Evolutionary conservation across 306 rosid species (phyloP), one percentile per base, ranked within the genome.

Genomic region (Citrullus mucosospermus): DNA sequence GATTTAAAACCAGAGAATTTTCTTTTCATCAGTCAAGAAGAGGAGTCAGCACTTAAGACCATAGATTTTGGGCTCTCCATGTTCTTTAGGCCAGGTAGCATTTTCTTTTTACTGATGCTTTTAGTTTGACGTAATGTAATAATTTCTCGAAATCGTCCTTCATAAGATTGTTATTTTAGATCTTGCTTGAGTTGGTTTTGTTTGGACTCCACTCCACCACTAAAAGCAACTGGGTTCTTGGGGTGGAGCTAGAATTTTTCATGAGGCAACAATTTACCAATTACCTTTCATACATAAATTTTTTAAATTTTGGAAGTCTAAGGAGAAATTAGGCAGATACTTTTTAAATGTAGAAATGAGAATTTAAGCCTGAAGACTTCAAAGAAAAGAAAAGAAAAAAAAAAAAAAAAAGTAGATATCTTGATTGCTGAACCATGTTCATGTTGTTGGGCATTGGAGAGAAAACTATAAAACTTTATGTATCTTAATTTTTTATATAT

Each of bases 1-100:
- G 98, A 94, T 57, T 87, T 94, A 88, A 94, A 95, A 86, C 97
- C 97, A 0, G 99, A 95, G 83, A 95, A 95, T 84, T 92, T 95
- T 75, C 88, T 95, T 8, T 95, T 95, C 82, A 78, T 88, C 59
- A 67, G 43, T 67, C 88, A 88, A 6, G 88, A 92, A 56, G 99
- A 95, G 82, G 99, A 95, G 3, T 85, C 97, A 0, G 81, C 90
- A 0, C 92, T 95, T 43, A 95, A 92, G 81, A 88, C 97, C 0
- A 95, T 92, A n/a, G 99, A 95, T 84, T 95, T 95, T 80, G 99
- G 99, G 55, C 92, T 95, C 55, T 92, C 99, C 0, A 80, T 92
- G 67, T 95, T 95, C 92, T 95, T 95, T 77, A 93, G 82, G 83
- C 97, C 97, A 81, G 97, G 97, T 92, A 87, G 28, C 56, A 58